phyloP scores from a whole-genome alignment of 2,329 filamentous ascomycete genomes.

The Hymenoscyphus linearis region DNA sequence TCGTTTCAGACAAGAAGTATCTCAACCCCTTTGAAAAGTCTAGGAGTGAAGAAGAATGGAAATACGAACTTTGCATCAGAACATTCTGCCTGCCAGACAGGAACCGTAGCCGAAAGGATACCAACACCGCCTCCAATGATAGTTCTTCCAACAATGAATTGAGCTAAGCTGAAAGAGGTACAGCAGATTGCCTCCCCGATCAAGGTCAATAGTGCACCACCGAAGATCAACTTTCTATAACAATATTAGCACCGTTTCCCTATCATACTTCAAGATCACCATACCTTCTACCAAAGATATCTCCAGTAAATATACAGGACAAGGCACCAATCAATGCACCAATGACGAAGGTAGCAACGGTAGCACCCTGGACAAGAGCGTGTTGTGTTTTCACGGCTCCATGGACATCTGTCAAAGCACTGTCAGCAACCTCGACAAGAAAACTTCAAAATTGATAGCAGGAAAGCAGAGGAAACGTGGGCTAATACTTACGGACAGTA shows the following conservation, averaged over 20 bases:
- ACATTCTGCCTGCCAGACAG: constrained; percentile 55
- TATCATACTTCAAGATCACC: neutral
- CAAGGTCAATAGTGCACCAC: constrained; percentile 35
- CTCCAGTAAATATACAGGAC: constrained; percentile 33
- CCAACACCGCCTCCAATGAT: constrained; percentile 70
- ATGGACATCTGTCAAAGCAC: neutral
- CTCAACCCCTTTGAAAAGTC: too few relatives aligned
- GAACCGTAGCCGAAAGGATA: constrained; percentile 36
- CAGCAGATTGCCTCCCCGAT: constrained; percentile 39
- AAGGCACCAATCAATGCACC: constrained; percentile 35
- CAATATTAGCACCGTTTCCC: neutral
- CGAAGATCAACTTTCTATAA: constrained; percentile 33
- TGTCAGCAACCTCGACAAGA: neutral
- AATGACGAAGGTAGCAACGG: constrained; percentile 35
- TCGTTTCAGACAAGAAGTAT: too few relatives aligned
- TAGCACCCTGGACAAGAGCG: constrained; percentile 25
- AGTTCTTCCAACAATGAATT: constrained; percentile 73
- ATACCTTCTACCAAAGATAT: constrained; percentile 36
- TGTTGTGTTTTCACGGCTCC: neutral
- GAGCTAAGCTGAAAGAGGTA: constrained; percentile 35
- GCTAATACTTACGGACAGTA: constrained; percentile 28
- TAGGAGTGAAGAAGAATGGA: too few relatives aligned
- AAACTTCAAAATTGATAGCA: neutral
- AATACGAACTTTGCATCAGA: constrained; percentile 35
- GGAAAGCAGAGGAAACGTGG: neutral